Evolutionary conservation across 2,329 filamentous ascomycete genomes (phyloP).

Genomic region (Arthrobotrys megalospora): DNA sequence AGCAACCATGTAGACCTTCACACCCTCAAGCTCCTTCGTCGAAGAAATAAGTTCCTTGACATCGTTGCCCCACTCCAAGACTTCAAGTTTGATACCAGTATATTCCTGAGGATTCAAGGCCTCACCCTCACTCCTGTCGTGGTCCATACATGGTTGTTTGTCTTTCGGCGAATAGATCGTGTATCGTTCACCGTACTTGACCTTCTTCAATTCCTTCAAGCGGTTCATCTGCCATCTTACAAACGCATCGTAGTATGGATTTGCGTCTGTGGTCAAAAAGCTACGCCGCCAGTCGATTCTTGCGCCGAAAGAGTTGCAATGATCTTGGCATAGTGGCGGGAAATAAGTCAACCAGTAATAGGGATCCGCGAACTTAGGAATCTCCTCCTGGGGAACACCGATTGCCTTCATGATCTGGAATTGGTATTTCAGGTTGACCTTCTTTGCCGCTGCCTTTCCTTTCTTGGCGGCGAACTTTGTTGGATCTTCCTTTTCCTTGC

Average conservation of each 20-base stretch:
- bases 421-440: slow-evolving; percentile 94
- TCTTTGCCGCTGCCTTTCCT: slow-evolving; percentile 90
- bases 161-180: slow-evolving; percentile 95
- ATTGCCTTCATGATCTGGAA: slow-evolving; percentile 95
- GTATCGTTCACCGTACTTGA: slow-evolving; percentile 92
- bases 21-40: slow-evolving; percentile 80
- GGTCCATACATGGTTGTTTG: slow-evolving; percentile 88
- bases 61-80: slow-evolving; percentile 87
- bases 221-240: slow-evolving; percentile 98
- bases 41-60: slow-evolving; percentile 80
- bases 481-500: slow-evolving; percentile 81
- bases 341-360: slow-evolving; percentile 93
- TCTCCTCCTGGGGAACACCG: slow-evolving; percentile 88
- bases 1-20: slow-evolving; percentile 89
- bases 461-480: slow-evolving; percentile 95
- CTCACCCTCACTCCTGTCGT: slow-evolving; percentile 85
- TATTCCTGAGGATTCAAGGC: slow-evolving; percentile 91
- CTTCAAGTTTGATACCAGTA: slow-evolving; percentile 89
- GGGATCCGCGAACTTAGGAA: slow-evolving; percentile 93
- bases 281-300: slow-evolving; percentile 93
- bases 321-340: slow-evolving; percentile 82
- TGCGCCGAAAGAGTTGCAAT: slow-evolving; percentile 86
- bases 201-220: slow-evolving; percentile 88
- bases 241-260: slow-evolving; percentile 96
- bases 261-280: slow-evolving; percentile 95